Percentiles rank a stretch among this genome's conserved stretches.
phyloP scores from a whole-genome alignment of 2,329 filamentous ascomycete genomes.

The Hymenoscyphus salicellus region DNA sequence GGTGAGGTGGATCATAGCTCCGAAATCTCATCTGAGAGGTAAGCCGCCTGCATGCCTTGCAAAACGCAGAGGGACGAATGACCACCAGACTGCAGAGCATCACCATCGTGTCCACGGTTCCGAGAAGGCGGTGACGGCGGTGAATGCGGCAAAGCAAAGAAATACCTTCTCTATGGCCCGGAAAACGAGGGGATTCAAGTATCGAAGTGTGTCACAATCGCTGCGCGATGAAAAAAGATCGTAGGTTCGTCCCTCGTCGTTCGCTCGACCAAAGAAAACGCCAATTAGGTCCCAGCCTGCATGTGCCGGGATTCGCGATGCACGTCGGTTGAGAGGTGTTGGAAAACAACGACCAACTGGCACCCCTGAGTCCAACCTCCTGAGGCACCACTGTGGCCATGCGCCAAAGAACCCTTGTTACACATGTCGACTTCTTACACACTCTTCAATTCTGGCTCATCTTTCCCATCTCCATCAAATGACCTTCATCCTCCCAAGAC shows the following conservation, averaged over 20 bases:
- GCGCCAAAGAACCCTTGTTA: neutral
- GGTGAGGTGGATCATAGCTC: neutral
- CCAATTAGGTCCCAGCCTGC: no score
- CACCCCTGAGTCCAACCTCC: no score
- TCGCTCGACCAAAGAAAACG: no score
- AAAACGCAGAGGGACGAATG: neutral
- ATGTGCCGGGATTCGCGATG: no score
- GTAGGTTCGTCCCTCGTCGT: no score
- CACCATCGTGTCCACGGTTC: neutral
- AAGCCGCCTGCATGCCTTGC: neutral
- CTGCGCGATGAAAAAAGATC: neutral
- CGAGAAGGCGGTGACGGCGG: neutral
- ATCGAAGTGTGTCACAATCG: neutral
- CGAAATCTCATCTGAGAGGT: constrained; percentile 1
- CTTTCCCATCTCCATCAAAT: neutral
- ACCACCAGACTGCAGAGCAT: neutral
- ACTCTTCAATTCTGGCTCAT: neutral
- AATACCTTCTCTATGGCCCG: neutral
- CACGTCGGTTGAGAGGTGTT: no score
- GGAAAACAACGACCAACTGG: no score
- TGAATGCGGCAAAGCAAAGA: neutral
- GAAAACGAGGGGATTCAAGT: neutral
- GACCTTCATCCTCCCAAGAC: neutral
- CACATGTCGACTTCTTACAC: neutral
- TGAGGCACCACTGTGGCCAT: neutral